Evolutionary conservation across 164 flowering plant genomes (phyloP), one percentile per base, ranked within the genome.

Genomic region (Dillenia turbinata): DNA sequence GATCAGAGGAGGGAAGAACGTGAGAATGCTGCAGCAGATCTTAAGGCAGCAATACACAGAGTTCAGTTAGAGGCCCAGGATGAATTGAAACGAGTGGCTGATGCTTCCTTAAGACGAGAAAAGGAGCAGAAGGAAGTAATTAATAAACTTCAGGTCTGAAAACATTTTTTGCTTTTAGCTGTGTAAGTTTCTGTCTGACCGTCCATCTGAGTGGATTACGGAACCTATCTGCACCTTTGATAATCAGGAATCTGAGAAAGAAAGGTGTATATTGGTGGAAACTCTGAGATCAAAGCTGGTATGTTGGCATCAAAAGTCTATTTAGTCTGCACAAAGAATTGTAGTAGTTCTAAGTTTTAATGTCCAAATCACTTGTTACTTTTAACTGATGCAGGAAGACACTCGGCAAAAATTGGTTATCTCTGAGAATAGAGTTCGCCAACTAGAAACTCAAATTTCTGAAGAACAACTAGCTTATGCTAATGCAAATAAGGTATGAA

Each of bases 341-440:
- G 40, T 33, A 33, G 40, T 33, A 33, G 40, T 33, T 33, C 40
- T 33, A 33, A 33, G 5, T 33, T 33, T 33, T 33, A 33, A 33
- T 4, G 40, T 33, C 6, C 40, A 33, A 5, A 33, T 33, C 7
- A 33, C 40, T 33, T 33, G 40, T 33, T 33, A 33, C 40, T 33
- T 54, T 45, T 69, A 17, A 33, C 44, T 75, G 53, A 62, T 49
- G 66, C 85, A 95, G 99, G 97, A 95, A 67, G 94, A 82, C 52
- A 72, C 88, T 24, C 76, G 99, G 67, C 85, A 95, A 69, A 89
- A 87, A 66, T 76, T 86, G 78, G 89, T 87, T 16, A 51, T 62
- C 46, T 89, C 99, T 64, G 99, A 95, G 49, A 87, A 90, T 71
- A 90, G 81, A 72, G 83, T 84, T 65, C 89, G 95, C 59, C 96